A percentile compares a stretch with the other conserved stretches of the same genome.
phyloP scores from a whole-genome alignment of 148 eudicot species.

The Rhododendron vialii region DNA sequence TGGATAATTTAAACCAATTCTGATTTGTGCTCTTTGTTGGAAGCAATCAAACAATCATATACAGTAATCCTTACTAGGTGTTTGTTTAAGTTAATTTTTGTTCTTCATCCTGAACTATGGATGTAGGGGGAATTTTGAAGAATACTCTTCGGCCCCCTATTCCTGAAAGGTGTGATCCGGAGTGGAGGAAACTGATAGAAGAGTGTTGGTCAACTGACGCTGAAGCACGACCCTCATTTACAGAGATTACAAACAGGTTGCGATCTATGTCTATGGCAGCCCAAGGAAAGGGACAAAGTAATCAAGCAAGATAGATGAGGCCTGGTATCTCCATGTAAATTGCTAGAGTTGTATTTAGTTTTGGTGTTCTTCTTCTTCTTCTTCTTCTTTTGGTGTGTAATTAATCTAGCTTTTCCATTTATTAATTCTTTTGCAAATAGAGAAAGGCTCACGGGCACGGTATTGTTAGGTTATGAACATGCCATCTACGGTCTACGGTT shows the following conservation, averaged over 20 bases:
- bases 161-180: conserved; percentile 70
- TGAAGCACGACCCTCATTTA: conserved; percentile 66
- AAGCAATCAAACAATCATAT: not conserved
- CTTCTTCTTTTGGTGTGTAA: not conserved
- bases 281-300: conserved; percentile 38
- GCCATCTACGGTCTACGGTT: not conserved
- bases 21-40: not conserved
- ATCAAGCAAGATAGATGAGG: conserved; percentile 25
- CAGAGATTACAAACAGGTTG: conserved; percentile 58
- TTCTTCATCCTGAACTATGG: conserved; percentile 2
- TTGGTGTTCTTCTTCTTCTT: not conserved
- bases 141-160: conserved; percentile 74
- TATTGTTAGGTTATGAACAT: not conserved
- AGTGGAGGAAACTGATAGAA: conserved; percentile 83
- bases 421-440: conserved; percentile 20
- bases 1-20: not conserved
- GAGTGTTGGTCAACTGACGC: conserved; percentile 86
- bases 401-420: conserved; percentile 18
- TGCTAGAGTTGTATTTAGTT: not conserved
- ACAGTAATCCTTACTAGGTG: not conserved
- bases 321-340: conserved; percentile 14
- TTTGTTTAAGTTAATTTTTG: not conserved
- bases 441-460: not conserved
- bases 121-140: conserved; percentile 79
- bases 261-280: conserved; percentile 50